These are phyloP conservation scores for Dendrocalamus sinicus DNA, from an alignment of 176 grass and related monocot genomes.

Conservation along the genomic window DNA sequence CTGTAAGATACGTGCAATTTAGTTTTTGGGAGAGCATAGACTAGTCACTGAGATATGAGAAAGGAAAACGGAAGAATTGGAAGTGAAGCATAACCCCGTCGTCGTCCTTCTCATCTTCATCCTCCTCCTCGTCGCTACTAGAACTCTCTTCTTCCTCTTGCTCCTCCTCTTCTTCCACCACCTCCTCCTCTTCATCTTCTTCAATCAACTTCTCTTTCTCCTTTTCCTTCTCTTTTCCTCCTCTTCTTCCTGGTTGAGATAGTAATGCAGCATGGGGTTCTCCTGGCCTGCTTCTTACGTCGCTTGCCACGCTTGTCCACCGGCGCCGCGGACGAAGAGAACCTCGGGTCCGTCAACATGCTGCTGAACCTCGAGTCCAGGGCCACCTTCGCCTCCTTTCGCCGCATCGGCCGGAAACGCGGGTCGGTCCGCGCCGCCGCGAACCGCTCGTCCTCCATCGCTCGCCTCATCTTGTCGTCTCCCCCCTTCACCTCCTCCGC, in stretches of 20 bases:
- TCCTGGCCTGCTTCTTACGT: slow-evolving; percentile 53
- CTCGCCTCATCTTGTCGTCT: slow-evolving; percentile 42
- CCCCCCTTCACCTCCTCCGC: neutral
- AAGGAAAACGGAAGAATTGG: neutral
- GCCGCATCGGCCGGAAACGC: slow-evolving; percentile 71
- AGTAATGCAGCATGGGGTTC: slow-evolving; percentile 74
- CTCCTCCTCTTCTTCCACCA: slow-evolving; percentile 37
- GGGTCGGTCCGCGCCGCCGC: slow-evolving; percentile 61
- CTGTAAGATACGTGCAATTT: neutral
- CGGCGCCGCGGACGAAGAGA: slow-evolving; percentile 52
- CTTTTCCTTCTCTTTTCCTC: slow-evolving; percentile 19
- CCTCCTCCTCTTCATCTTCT: slow-evolving; percentile 40
- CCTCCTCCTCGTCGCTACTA: slow-evolving; percentile 48
- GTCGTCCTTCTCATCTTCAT: slow-evolving; percentile 54
- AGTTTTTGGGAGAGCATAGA: neutral
- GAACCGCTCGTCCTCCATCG: slow-evolving; percentile 73
- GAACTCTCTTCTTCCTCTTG: slow-evolving; percentile 56
- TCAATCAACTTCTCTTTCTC: slow-evolving; percentile 19
- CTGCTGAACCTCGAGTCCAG: slow-evolving; percentile 76
- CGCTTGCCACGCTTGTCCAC: slow-evolving; percentile 79
- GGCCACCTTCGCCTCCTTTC: slow-evolving; percentile 72
- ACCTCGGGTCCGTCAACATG: slow-evolving; percentile 74
- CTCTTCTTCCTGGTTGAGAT: slow-evolving; percentile 64
- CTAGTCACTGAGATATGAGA: neutral
- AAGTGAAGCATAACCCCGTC: slow-evolving; percentile 59